A percentile compares a stretch with the other conserved stretches of the same genome.
These are phyloP conservation scores for Alternaria conjuncta DNA, from an alignment of 2,329 filamentous ascomycete species.

Conservation along the genomic window DNA sequence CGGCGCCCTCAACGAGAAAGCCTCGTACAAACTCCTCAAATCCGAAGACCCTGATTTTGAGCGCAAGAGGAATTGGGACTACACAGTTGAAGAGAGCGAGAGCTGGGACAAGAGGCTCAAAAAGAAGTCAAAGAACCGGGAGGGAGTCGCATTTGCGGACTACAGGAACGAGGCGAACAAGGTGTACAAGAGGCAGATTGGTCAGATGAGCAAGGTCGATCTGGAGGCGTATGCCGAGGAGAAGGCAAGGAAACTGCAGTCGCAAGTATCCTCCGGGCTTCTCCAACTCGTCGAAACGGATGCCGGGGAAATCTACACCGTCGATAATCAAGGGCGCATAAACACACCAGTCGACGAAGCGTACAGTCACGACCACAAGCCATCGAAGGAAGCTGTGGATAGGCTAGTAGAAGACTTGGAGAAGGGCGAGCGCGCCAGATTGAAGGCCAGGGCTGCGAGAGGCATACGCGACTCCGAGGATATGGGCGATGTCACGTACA, in stretches of 20 bases:
- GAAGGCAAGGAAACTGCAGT: slow-evolving; percentile 83
- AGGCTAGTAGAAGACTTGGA: slow-evolving; percentile 83
- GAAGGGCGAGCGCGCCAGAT: slow-evolving; percentile 83
- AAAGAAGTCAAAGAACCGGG: slow-evolving; percentile 80
- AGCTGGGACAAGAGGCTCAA: slow-evolving; percentile 89
- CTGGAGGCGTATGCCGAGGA: slow-evolving; percentile 85
- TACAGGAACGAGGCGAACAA: slow-evolving; percentile 88
- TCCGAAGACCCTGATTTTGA: slow-evolving; percentile 95
- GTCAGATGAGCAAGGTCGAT: slow-evolving; percentile 72
- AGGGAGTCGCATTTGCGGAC: slow-evolving; percentile 89
- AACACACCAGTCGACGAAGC: slow-evolving; percentile 88
- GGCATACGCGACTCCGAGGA: slow-evolving; percentile 73
- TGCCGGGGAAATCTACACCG: slow-evolving; percentile 83
- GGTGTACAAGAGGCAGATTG: slow-evolving; percentile 90
- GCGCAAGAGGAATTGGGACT: slow-evolving; percentile 97
- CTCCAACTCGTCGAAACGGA: slow-evolving; percentile 96
- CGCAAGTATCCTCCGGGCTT: slow-evolving; percentile 81
- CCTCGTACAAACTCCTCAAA: slow-evolving; percentile 91
- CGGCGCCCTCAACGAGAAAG: slow-evolving; percentile 85
- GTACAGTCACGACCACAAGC: slow-evolving; percentile 82
- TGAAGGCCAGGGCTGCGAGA: slow-evolving; percentile 86
- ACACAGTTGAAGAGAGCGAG: slow-evolving; percentile 94
- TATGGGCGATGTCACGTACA: slow-evolving; percentile 92
- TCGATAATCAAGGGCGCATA: slow-evolving; percentile 89
- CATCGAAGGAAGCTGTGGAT: slow-evolving; percentile 85